phyloP scores from a whole-genome alignment of 257 asterid species.

The Scutellaria galericulata region DNA sequence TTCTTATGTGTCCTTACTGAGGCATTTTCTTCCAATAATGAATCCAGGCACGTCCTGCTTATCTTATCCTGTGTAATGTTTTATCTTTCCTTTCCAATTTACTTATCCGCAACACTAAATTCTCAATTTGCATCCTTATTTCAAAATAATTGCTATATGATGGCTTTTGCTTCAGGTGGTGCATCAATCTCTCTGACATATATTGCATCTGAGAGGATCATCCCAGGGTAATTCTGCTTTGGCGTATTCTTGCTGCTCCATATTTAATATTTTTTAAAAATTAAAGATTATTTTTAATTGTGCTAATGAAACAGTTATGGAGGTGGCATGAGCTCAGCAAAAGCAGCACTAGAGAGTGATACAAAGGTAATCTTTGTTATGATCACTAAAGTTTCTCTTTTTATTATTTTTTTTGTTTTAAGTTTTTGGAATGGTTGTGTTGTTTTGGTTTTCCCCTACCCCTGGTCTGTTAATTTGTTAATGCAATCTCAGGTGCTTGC shows the following conservation, averaged over 20 bases:
- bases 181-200: constrained; percentile 84
- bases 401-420: background rate
- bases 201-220: constrained; percentile 86
- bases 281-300: constrained; percentile 7
- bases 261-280: constrained; percentile 8
- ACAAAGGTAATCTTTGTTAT: constrained; percentile 58
- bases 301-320: constrained; percentile 59
- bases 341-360: constrained; percentile 91
- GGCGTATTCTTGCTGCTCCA: background rate
- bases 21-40: constrained; percentile 80
- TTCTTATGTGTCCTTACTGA: constrained; percentile 74
- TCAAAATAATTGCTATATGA: constrained; percentile 2
- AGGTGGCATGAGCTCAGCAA: constrained; percentile 96
- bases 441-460: background rate
- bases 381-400: constrained; percentile 5
- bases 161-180: constrained; percentile 62
- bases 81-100: background rate
- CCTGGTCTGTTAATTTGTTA: constrained; percentile 15
- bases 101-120: background rate
- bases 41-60: constrained; percentile 66
- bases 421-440: background rate
- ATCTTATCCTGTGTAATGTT: background rate
- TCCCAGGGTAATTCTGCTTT: constrained; percentile 70
- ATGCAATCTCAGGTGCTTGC: constrained; percentile 70
- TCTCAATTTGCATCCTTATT: background rate